These are phyloP conservation scores for Malania oleifera DNA, from an alignment of 164 flowering plant genomes.

Conservation along the genomic window DNA sequence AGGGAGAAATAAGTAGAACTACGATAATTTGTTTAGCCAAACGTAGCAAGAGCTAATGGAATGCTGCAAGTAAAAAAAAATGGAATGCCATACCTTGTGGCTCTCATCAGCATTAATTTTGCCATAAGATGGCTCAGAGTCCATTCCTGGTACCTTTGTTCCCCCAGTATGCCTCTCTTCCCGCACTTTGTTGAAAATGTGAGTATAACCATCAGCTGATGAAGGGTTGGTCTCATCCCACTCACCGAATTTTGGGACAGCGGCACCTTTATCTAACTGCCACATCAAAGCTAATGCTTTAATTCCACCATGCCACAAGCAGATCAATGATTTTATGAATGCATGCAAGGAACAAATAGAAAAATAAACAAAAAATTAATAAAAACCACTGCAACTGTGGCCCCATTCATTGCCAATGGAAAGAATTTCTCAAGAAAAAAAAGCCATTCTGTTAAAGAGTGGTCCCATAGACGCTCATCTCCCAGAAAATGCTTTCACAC, in stretches of 20 bases:
- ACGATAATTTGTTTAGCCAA: not conserved
- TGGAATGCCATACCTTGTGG: conserved; percentile 22
- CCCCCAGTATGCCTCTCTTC: conserved; percentile 56
- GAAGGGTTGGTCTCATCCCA: conserved; percentile 84
- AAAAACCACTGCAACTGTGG: too few species aligned
- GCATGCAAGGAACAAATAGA: not conserved
- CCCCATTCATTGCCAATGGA: too few species aligned
- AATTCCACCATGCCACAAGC: not conserved
- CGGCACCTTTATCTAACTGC: conserved; percentile 68
- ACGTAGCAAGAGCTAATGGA: not conserved
- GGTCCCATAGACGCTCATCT: too few species aligned
- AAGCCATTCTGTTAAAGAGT: too few species aligned
- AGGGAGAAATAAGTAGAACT: not conserved
- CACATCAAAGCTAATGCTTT: conserved; percentile 1
- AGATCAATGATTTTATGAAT: not conserved
- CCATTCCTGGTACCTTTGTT: conserved; percentile 19
- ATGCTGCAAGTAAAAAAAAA: not conserved
- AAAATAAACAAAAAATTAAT: too few species aligned
- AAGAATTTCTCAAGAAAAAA: too few species aligned
- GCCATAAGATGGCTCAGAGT: conserved; percentile 16
- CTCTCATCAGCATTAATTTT: conserved; percentile 1
- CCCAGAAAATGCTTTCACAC: too few species aligned
- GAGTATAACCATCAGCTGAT: conserved; percentile 73
- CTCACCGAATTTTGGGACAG: conserved; percentile 80
- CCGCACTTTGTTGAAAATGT: conserved; percentile 67